Percentiles rank a stretch among this genome's conserved stretches.
Evolutionary conservation across 1,284 basidiomycete species (phyloP).

Genomic region (Neonothopanus nambi): DNA sequence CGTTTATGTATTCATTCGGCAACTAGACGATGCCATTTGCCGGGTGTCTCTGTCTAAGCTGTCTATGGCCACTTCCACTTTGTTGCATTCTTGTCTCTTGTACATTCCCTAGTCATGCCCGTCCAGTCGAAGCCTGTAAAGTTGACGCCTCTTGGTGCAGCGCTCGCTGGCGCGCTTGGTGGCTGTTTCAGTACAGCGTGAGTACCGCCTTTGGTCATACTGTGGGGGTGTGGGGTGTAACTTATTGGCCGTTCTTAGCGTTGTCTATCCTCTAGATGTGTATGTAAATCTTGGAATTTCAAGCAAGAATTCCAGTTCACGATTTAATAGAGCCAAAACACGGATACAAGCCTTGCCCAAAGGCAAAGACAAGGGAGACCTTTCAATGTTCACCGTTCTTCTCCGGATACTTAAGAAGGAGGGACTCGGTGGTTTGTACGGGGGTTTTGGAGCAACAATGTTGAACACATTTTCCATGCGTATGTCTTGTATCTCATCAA

Average conservation of each 20-base stretch:
- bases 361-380: slow-evolving; percentile 51
- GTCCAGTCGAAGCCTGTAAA: slow-evolving; percentile 60
- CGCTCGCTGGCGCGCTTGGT: slow-evolving; percentile 92
- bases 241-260: slow-evolving; percentile 43
- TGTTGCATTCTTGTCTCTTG: slow-evolving; percentile 7
- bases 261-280: slow-evolving; percentile 95
- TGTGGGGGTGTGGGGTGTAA: not conserved
- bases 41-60: not conserved
- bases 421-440: slow-evolving; percentile 83
- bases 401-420: slow-evolving; percentile 76
- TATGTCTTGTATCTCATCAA: slow-evolving; percentile 43
- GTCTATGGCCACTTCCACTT: not conserved
- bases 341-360: slow-evolving; percentile 82
- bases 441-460: slow-evolving; percentile 97
- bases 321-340: slow-evolving; percentile 79
- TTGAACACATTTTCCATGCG: slow-evolving; percentile 96
- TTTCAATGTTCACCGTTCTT: slow-evolving; percentile 69
- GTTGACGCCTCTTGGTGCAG: slow-evolving; percentile 90
- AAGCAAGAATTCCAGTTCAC: slow-evolving; percentile 9
- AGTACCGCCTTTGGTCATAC: slow-evolving; percentile 34
- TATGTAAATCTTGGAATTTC: slow-evolving; percentile 45
- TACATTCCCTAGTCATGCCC: slow-evolving; percentile 40
- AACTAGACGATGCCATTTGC: not conserved
- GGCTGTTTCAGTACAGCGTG: slow-evolving; percentile 93
- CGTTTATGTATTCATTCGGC: not conserved